Conservation (phyloP, 352 stramenopile species). For the Pythium biforme region DNA sequence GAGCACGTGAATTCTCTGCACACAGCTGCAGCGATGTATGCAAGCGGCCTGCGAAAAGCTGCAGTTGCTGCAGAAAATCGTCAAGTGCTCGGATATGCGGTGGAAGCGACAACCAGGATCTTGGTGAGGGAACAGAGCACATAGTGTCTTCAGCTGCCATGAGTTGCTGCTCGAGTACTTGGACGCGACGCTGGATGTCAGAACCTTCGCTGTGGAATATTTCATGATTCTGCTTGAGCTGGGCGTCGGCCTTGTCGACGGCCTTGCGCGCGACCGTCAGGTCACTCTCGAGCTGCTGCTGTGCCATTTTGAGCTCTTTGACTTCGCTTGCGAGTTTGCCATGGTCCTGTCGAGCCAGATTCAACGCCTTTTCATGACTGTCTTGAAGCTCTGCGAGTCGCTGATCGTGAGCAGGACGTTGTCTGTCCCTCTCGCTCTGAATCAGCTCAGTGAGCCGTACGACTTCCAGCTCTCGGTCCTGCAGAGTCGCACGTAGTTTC, state of each 20-base stretch:
- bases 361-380: neutral
- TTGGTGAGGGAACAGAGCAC: neutral
- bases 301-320: too few species aligned
- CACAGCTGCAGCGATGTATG: constrained; percentile 37
- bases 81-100: constrained; percentile 29
- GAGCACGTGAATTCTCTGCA: constrained; percentile 30
- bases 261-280: neutral
- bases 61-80: constrained; percentile 44
- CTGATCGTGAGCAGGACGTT: neutral
- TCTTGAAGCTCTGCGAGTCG: neutral
- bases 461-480: neutral
- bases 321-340: too few species aligned
- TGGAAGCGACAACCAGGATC: constrained; percentile 23
- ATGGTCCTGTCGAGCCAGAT: neutral
- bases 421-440: neutral
- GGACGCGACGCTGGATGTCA: neutral
- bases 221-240: too few species aligned
- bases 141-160: constrained; percentile 11
- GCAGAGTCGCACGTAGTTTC: neutral
- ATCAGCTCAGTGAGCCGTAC: neutral
- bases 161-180: constrained; percentile 12
- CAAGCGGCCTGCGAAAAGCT: constrained; percentile 33
- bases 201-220: too few species aligned
- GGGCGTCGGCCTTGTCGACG: neutral
- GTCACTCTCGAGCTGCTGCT: neutral